phyloP scores from a whole-genome alignment of 768 basidiomycete genomes.

The Fomitopsis pulvina region DNA sequence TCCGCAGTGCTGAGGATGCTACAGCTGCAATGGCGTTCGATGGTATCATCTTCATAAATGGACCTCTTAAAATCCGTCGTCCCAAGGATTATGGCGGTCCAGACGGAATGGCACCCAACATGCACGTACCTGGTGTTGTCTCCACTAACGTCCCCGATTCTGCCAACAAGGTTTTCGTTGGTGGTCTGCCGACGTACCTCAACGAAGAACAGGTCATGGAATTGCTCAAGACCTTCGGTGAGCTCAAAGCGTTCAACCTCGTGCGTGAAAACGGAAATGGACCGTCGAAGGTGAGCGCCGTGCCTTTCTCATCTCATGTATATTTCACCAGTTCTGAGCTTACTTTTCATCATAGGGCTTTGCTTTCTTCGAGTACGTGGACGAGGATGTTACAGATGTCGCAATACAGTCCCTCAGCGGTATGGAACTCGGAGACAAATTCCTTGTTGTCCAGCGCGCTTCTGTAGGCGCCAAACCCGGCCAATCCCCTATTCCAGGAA shows the following conservation, averaged over 20 bases:
- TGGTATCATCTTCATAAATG: constrained; percentile 92
- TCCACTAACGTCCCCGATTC: constrained; percentile 96
- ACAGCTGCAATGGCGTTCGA: constrained; percentile 97
- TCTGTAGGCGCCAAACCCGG: constrained; percentile 87
- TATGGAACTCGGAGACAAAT: constrained; percentile 96
- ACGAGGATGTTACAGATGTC: constrained; percentile 82
- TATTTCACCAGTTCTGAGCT: neutral
- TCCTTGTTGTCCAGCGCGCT: constrained; percentile 93
- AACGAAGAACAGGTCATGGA: constrained; percentile 99
- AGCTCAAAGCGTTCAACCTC: constrained; percentile 95
- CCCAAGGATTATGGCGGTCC: constrained; percentile 94
- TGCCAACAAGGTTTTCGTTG: constrained; percentile 96
- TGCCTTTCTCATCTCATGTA: neutral
- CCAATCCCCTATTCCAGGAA: constrained; percentile 51
- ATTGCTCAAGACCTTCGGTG: constrained; percentile 93
- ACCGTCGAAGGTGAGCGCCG: constrained; percentile 65
- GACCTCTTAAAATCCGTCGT: constrained; percentile 93
- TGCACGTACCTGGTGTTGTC: constrained; percentile 92
- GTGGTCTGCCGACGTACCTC: constrained; percentile 90
- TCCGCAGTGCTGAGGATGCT: constrained; percentile 95
- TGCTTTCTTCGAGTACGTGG: constrained; percentile 98
- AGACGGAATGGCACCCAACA: constrained; percentile 52
- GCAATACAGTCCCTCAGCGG: constrained; percentile 95
- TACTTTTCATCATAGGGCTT: constrained; percentile 61
- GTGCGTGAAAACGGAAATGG: constrained; percentile 92